Percentiles rank a stretch among this genome's conserved stretches.
These are phyloP conservation scores for Penicillium olsonii DNA, from an alignment of 2,329 filamentous ascomycete species.

Conservation along the genomic window DNA sequence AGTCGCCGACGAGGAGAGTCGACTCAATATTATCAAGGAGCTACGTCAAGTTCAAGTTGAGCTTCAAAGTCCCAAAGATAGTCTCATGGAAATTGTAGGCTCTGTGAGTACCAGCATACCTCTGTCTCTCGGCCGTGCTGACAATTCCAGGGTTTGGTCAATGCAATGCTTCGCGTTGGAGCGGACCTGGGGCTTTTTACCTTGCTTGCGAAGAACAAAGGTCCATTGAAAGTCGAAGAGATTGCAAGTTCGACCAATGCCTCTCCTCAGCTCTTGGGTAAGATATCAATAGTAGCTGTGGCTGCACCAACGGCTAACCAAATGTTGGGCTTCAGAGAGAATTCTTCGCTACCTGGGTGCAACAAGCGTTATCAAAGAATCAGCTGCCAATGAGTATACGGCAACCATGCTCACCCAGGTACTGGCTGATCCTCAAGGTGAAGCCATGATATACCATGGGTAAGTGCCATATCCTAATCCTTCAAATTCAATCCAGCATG, in stretches of 20 bases:
- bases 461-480: slow-evolving; percentile 3
- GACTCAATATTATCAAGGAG: slow-evolving; percentile 16
- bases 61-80: slow-evolving; percentile 21
- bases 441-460: slow-evolving; percentile 19
- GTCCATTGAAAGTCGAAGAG: slow-evolving; percentile 6
- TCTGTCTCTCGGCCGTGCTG: not conserved
- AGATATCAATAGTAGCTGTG: not conserved
- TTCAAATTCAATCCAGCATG: not conserved
- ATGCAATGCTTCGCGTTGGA: slow-evolving; percentile 17
- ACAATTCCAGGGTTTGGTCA: slow-evolving; percentile 14
- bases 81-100: slow-evolving; percentile 16
- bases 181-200: slow-evolving; percentile 20
- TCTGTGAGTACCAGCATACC: slow-evolving; percentile 12
- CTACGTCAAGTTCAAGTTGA: slow-evolving; percentile 17
- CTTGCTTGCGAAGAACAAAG: slow-evolving; percentile 6
- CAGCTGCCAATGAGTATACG: slow-evolving; percentile 14
- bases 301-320: not conserved
- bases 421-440: slow-evolving; percentile 12
- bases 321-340: slow-evolving; percentile 13
- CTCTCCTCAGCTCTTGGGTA: slow-evolving; percentile 13
- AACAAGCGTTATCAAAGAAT: slow-evolving; percentile 16
- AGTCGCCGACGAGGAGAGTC: slow-evolving; percentile 20
- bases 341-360: slow-evolving; percentile 31
- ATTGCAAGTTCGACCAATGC: slow-evolving; percentile 9
- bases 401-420: slow-evolving; percentile 15